Conservation (phyloP, 176 grass and related monocot genomes). For the Eleusine coracana region DNA sequence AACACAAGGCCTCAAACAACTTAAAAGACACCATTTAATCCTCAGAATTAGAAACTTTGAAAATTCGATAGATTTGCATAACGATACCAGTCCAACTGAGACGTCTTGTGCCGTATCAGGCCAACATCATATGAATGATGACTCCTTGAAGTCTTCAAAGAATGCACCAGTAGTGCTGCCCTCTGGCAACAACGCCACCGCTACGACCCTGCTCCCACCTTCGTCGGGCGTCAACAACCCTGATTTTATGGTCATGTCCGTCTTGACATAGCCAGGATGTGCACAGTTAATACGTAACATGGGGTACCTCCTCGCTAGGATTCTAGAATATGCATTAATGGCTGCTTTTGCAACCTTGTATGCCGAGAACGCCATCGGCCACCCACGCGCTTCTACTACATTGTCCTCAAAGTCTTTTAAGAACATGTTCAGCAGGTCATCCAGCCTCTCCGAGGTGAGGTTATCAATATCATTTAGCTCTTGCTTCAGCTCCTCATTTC, state of each 20-base stretch:
- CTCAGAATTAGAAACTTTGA: too few relatives aligned
- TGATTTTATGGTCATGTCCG: constrained; percentile 43
- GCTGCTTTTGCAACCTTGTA: constrained; percentile 65
- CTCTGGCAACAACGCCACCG: constrained; percentile 45
- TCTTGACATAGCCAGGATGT: constrained; percentile 64
- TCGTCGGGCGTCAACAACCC: constrained; percentile 46
- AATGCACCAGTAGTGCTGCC: constrained; percentile 43
- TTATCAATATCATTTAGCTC: constrained; percentile 40
- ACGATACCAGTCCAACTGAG: too few relatives aligned
- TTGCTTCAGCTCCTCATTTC: constrained; percentile 41
- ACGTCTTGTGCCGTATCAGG: too few relatives aligned
- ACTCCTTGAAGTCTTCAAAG: constrained; percentile 39
- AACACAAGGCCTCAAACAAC: too few relatives aligned
- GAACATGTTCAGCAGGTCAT: constrained; percentile 49
- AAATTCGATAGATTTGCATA: too few relatives aligned
- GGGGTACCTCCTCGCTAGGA: constrained; percentile 56
- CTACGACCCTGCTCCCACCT: constrained; percentile 44
- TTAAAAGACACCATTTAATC: too few relatives aligned
- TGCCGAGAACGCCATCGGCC: constrained; percentile 43
- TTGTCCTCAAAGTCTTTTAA: constrained; percentile 49
- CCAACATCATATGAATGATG: constrained; percentile 39
- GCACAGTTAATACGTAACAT: constrained; percentile 51
- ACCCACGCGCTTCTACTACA: constrained; percentile 2
- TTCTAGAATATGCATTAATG: constrained; percentile 53
- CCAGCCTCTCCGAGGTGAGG: constrained; percentile 53